Evolutionary conservation across 306 rosid genomes (phyloP).

Genomic region (Biancaea sappan): DNA sequence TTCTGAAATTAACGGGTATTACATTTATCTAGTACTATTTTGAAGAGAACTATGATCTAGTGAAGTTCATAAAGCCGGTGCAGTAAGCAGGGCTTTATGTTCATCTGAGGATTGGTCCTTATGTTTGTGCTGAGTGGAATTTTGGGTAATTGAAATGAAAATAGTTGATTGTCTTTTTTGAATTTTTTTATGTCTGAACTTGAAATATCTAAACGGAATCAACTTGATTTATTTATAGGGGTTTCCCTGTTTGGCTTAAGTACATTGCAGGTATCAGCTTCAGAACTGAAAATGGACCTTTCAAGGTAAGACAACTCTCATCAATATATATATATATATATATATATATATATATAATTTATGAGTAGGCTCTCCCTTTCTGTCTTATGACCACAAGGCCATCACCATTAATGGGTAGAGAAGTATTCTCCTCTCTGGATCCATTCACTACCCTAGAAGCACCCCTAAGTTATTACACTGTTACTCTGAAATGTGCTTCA

Average conservation of each 20-base stretch:
- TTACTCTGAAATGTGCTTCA: constrained; percentile 48
- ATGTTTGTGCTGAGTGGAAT: constrained; percentile 97
- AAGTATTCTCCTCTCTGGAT: no score
- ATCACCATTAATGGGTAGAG: constrained; percentile 88
- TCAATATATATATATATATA: no score
- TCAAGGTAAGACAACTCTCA: constrained; percentile 85
- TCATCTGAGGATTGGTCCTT: constrained; percentile 95
- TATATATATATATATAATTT: no score
- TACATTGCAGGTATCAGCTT: constrained; percentile 87
- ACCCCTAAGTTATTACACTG: constrained; percentile 88
- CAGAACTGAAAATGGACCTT: constrained; percentile 87
- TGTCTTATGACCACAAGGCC: constrained; percentile 82
- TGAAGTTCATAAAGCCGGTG: constrained; percentile 76
- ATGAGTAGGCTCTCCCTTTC: no score
- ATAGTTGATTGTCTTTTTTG: no score
- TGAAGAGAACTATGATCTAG: constrained; percentile 89
- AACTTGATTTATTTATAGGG: constrained; percentile 50
- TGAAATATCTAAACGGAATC: constrained; percentile 15
- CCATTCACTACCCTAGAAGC: constrained; percentile 97
- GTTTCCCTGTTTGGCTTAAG: no score
- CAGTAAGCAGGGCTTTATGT: constrained; percentile 88
- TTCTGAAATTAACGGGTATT: no score
- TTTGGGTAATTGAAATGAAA: constrained; percentile 69
- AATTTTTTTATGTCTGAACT: no score
- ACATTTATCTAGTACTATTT: no score